Base-by-base conservation (phyloP, 2,329 filamentous ascomycete species). In the Furcasterigmium furcatum region DNA sequence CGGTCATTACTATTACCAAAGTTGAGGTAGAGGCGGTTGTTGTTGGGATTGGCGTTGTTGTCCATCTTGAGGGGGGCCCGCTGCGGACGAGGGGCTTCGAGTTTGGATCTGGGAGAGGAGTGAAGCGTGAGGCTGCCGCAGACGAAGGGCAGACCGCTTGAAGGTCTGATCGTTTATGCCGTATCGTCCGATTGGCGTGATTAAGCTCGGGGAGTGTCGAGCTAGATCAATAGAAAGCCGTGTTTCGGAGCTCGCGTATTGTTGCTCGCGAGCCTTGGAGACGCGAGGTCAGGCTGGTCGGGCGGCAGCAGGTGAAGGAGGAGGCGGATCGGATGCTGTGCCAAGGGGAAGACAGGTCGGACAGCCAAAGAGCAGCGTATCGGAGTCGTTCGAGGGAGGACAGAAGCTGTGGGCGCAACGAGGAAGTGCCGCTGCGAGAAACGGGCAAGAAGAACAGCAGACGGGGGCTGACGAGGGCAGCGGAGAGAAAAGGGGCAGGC, bases 1-100 rank as follows among this genome's bases (percentile, higher is more conserved):
- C 82, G 81, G 57, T 84, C 80, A 66, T 81, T 83, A 63, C 78
- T 79, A 66, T 79, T 84, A 61, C 74, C 77, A 56, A 84, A 80
- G 67, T 86, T 86, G 61, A 88, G 76, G 61, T 80, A 77, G 46
- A 87, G 75, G 47, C 80, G 77, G 53, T 80, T 80, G 59, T 83
- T 83, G 24, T 35, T 43, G n/a, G n/a, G 34, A n/a, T 43, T 43
- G 25, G 19, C 18, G 67, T 73, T 72, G 56, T 68, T 64, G 58
- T 76, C 74, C 75, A 81, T 79, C 34, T 36, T 36, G 16, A 18
- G n/a, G 16, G 16, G 18, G 34, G 34, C 34, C 34, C n/a, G 34
- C 34, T 16, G 16, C 34, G 34, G 34, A 36, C n/a, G 18, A 36
- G n/a, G 12, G 9, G 34, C 12, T 16, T 9, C n/a, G 18, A 36